Base-by-base conservation (phyloP, 176 grass and related monocot species). In the Panicum miliaceum region DNA sequence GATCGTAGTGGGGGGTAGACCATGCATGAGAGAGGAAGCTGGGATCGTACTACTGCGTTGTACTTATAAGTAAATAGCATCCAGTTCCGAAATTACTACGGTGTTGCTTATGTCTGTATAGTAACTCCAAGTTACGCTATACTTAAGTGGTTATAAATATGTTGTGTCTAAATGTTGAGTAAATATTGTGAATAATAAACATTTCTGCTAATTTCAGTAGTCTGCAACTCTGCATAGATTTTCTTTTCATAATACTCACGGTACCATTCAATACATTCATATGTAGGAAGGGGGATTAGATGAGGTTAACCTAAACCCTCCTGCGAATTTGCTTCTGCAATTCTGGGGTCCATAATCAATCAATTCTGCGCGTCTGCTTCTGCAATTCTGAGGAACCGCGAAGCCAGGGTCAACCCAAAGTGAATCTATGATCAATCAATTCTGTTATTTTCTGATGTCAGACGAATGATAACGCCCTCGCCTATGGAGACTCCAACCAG, bases 401-500 rank as follows among this genome's bases (percentile, higher is more conserved):
- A 42, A 42, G 29, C 29, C 29, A 32, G 29, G 29, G 29, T 2
- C 13, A 15, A 50, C 13, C 47, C 6, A 42, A 6, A 42, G 47
- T 50, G 14, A 3, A 50, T 50, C 13, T 50, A 50, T 50, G 14
- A 16, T 50, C 13, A 19, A 51, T 51, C 15, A 18, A 6, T 6
- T 26, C 6, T 29, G 8, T 0, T 46, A 4, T 25, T 64, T 29
- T 80, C 43, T 27, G 74, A 26, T 58, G 38, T 6, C 26, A n/a
- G 16, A 29, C 7, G 14, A 58, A 15, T 42, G 47, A 43, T 64
- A 25, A 8, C 23, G 34, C 73, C 29, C 73, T 41, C 6, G 14
- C 2, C 52, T 62, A 62, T 42, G 53, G 16, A 40, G 42, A 6
- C n/a, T 90, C 84, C 35, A 92, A 18, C 93, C 90, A 92, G 76